Base-by-base conservation (phyloP, 352 stramenopile species). In the Phytophthora pseudosyringae region DNA sequence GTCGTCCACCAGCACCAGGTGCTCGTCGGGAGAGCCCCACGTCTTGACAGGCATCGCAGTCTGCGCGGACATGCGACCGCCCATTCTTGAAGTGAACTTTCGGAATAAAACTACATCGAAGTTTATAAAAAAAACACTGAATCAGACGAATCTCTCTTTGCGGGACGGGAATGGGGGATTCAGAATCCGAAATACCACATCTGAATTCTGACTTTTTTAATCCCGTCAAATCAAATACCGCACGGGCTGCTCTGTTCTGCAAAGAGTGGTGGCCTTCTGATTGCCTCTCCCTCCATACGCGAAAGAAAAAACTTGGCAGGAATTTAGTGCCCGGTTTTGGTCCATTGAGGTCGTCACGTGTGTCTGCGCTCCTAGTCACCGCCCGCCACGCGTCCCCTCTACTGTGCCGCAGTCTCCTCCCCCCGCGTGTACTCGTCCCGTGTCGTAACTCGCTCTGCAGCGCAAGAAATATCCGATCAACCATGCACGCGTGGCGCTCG, bases 401-500 rank as follows among this genome's bases (percentile, higher is more conserved):
- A 33, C 31, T 63, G 31, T 41, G 13, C 38, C 46, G 11, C 41
- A 48, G n/a, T 53, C 45, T 54, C 16, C 2, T 29, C 51, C 56
- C 13, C 32, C 16, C 25, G 29, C 40, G 6, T 46, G 31, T 59
- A 44, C 41, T 59, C 38, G 53, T 73, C 26, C 61, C 9, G 72
- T 61, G 50, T 47, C 52, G 45, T 60, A 72, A 59, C 16, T 57
- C 29, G 6, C 51, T 45, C 45, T 69, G 38, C 18, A 55, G 12
- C 16, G 21, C 52, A 48, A 67, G 64, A 41, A 69, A 59, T 15
- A n/a, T 3, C 15, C 5, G 3, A 35, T 53, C 39, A 40, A 64
- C 39, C 12, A 83, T 87, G 75, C 73, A 73, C 59, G 74, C 73
- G 53, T 94, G 86, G 84, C 82, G 86, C 33, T 89, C 80, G 41